Evolutionary conservation across 768 basidiomycete genomes (phyloP).

Genomic region (Galerina marginata): DNA sequence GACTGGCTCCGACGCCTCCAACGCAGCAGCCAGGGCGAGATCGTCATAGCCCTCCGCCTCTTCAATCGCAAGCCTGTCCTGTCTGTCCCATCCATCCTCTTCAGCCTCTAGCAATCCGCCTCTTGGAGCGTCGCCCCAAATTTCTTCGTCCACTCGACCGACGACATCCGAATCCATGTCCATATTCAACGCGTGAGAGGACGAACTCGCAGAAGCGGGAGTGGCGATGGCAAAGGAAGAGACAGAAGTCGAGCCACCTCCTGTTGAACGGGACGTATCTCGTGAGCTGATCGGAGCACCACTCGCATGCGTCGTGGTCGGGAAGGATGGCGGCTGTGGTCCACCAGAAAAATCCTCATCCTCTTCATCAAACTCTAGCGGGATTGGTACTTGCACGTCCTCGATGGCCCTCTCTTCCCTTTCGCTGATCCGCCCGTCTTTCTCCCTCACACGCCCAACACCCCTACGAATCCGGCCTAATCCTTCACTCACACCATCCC

Average conservation of each 20-base stretch:
- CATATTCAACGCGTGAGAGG: slow-evolving; percentile 33
- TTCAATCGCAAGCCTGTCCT: slow-evolving; percentile 52
- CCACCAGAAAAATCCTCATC: slow-evolving; percentile 60
- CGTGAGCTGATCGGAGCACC: slow-evolving; percentile 24
- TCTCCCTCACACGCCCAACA: slow-evolving; percentile 22
- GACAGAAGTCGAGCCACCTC: slow-evolving; percentile 31
- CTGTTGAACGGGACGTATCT: slow-evolving; percentile 32
- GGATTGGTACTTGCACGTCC: slow-evolving; percentile 40
- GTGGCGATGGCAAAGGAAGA: slow-evolving; percentile 28
- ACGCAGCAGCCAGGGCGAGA: slow-evolving; percentile 25
- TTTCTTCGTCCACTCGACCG: slow-evolving; percentile 31
- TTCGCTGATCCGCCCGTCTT: slow-evolving; percentile 7
- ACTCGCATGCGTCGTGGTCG: not conserved
- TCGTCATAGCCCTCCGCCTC: slow-evolving; percentile 58
- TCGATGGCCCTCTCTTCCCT: slow-evolving; percentile 15
- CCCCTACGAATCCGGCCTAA: slow-evolving; percentile 56
- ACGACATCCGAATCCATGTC: slow-evolving; percentile 39
- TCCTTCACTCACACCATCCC: slow-evolving; percentile 64
- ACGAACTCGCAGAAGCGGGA: slow-evolving; percentile 32
- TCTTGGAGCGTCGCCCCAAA: slow-evolving; percentile 39
- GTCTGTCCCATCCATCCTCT: slow-evolving; percentile 44
- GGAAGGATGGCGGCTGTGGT: slow-evolving; percentile 17
- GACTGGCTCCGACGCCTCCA: too few species aligned
- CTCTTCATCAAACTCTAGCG: slow-evolving; percentile 69
- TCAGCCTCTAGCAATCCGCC: slow-evolving; percentile 24